phyloP scores from a whole-genome alignment of 179 eudicot species.

The Heliamphora pulchella region DNA sequence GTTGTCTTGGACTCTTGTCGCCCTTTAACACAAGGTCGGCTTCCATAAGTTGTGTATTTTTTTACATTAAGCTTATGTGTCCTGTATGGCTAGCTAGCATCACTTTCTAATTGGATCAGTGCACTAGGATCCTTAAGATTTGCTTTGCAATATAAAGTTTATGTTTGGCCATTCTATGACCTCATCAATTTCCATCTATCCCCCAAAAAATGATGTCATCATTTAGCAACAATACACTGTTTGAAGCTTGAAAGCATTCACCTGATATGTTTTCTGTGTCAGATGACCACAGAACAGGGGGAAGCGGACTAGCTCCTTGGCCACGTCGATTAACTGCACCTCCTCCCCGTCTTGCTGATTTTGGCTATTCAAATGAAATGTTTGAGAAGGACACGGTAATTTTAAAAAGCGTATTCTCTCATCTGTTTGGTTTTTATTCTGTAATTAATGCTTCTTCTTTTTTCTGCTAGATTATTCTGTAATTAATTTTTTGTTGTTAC shows the following conservation, averaged over 20 bases:
- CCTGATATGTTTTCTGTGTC: constrained; percentile 17
- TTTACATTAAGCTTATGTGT: background rate
- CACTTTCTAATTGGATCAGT: background rate
- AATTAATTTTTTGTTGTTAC: background rate
- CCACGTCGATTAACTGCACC: constrained; percentile 88
- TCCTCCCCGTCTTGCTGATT: constrained; percentile 96
- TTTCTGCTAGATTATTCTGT: background rate
- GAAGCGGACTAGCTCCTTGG: constrained; percentile 93
- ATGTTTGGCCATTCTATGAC: background rate
- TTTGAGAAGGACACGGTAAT: constrained; percentile 88
- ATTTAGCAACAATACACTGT: background rate
- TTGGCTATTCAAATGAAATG: constrained; percentile 71
- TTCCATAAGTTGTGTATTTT: background rate
- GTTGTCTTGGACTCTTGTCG: background rate
- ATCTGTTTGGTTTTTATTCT: background rate
- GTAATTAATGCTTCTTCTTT: background rate
- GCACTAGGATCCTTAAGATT: background rate
- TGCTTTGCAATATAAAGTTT: background rate
- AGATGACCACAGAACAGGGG: constrained; percentile 79
- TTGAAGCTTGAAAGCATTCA: constrained; percentile 4
- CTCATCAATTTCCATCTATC: background rate
- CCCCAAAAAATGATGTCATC: background rate
- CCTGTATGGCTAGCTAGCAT: background rate
- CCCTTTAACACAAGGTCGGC: background rate
- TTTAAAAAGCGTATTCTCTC: background rate